Base-by-base conservation (phyloP, 1,284 basidiomycete genomes). In the Microstroma glucosiphilum region DNA sequence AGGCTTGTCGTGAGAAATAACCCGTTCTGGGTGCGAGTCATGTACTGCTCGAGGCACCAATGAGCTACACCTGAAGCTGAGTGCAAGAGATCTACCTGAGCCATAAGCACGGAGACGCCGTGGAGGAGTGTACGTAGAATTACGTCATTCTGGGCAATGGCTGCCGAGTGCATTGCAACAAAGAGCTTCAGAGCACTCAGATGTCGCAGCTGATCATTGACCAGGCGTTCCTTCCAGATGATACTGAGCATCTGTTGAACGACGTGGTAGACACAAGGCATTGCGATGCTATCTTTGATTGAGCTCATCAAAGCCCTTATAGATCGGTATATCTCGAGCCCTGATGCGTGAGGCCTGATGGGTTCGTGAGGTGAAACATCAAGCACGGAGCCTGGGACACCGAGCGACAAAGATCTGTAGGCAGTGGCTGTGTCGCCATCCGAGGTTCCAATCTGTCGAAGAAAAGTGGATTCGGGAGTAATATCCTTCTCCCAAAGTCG, bases 131-230 rank as follows among this genome's bases (percentile, higher is more conserved):
- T 82, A 51, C 57, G 61, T 21, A 75, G 71, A 2, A 80, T 68
- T 13, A 68, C 59, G 0, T 61, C 55, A 42, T 67, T 63, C 3
- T 37, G 37, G 58, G 59, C 58, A 59, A 75, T 57, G 8, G 53
- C 19, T 40, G 61, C 63, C 19, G 56, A 62, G 37, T 60, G 64
- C 62, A 72, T 61, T 2, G 73, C 66, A 25, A 73, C 46, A 56
- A 69, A 75, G 12, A 75, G 61, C 4, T 69, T 86, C 25, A 96
- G 81, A 0, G 86, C 85, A 60, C 90, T 87, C 40, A 93, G 77
- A 37, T 89, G 81, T 6, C 92, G 86, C 53, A 87, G 80, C 77
- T 96, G 91, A 73, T 96, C 91, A 74, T 91, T 90, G 66, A 94
- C 84, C 49, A 96, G 83, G n/a, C 86, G 87, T 0, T 86, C 86